Base-by-base conservation (phyloP, 2,329 filamentous ascomycete genomes). In the Sodiomyces alkalinus region DNA sequence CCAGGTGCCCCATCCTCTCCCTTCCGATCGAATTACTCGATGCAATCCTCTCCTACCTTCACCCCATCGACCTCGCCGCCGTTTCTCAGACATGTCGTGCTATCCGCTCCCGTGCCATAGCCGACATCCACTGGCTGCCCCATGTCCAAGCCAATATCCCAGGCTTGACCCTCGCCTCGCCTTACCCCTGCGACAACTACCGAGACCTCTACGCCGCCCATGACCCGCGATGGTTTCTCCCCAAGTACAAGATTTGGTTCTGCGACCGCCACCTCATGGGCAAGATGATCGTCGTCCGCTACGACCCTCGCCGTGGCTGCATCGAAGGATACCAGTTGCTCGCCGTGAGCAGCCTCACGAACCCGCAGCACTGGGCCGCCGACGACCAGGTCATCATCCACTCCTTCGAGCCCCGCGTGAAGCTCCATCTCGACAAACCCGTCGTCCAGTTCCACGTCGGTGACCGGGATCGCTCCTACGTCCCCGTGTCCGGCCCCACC, bases 191-290 rank as follows among this genome's bases (percentile, higher is more conserved):
- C 42, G 40, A 54, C 3, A 74, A 62, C 15, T 93, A 75, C 51
- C 70, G 69, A 32, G 64, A 78, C 16, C 66, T 93, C 3, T 93
- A 80, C 47, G 56, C 65, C 22, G 64, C 74, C 13, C 80, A 90
- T 46, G 68, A 90, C 37, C 76, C 78, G 1, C 72, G 76, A 41
- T 94, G 86, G 86, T 93, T 92, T 43, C 60, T 94, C 1, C 64
- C 80, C 0, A 72, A 68, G 28, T 62, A 80, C 46, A 86, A 80
- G 50, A 60, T 94, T 37, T 94, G 86, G 86, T 87, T 93, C 44
- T 69, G 73, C 33, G 82, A 93, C 49, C 64, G 61, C 3, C 66
- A 74, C 17, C 63, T 82, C 26, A 75, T 68, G 2, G 86, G 86
- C 0, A 79, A 78, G 45, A 51, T 93, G 22, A 63, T 92, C 16